Conservation (phyloP, 2,329 filamentous ascomycete species). For the Colletotrichum coccodes region DNA sequence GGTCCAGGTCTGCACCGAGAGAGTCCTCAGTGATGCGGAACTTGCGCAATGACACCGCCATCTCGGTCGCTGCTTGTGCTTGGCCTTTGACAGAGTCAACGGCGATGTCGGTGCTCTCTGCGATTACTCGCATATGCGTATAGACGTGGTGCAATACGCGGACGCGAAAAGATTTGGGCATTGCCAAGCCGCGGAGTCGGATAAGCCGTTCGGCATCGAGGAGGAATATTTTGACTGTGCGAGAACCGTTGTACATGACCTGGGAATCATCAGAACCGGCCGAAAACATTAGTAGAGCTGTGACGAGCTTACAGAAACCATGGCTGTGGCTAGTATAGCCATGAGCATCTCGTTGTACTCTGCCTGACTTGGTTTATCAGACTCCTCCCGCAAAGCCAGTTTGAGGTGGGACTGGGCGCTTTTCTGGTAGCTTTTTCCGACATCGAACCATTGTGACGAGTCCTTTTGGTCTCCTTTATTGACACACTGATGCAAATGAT, state of each 20-base stretch:
- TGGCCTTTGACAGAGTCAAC: not conserved
- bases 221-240: conserved; percentile 36
- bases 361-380: conserved; percentile 43
- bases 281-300: not conserved
- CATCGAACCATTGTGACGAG: conserved; percentile 40
- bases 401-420: conserved; percentile 44
- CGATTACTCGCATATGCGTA: conserved; percentile 53
- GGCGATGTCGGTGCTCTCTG: conserved; percentile 48
- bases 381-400: conserved; percentile 45
- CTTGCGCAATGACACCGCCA: conserved; percentile 34
- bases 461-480: not conserved
- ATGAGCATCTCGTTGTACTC: conserved; percentile 57
- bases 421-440: conserved; percentile 42
- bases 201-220: conserved; percentile 56
- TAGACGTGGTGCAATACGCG: conserved; percentile 59
- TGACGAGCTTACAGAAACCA: conserved; percentile 33
- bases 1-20: conserved; percentile 37
- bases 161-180: conserved; percentile 51
- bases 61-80: conserved; percentile 12
- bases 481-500: conserved; percentile 45
- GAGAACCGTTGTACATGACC: conserved; percentile 26
- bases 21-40: conserved; percentile 42
- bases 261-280: not conserved
- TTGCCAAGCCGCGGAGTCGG: conserved; percentile 47
- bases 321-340: conserved; percentile 48